Base-by-base conservation (phyloP, 2,329 filamentous ascomycete genomes). In the Epichloe gansuensis region DNA sequence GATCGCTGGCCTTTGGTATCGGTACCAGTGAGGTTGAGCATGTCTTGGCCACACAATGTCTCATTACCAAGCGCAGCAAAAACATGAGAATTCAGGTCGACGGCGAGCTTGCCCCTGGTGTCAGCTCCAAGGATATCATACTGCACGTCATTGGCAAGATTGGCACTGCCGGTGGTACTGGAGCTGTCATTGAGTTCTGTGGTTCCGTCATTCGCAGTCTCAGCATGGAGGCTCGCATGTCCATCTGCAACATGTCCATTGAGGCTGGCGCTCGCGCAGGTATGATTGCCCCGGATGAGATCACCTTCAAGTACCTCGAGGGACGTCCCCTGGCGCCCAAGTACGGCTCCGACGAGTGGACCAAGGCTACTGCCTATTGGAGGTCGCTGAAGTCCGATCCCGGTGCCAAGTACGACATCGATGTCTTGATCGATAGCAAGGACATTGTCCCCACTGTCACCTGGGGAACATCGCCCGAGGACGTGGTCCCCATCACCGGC, bases 191-290 rank as follows among this genome's bases (percentile, higher is more conserved):
- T 63, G 93, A 98, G 74, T 98, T 91, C 75, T 95, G 90, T 66
- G 93, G 93, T 55, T 95, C 91, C 50, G 88, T 93, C 56, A 96
- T 98, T 66, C 83, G 89, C 61, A 74, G 72, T 56, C 76, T 97
- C 62, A 95, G 88, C 70, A 95, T 98, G 81, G 93, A 97, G 72
- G 93, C 91, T 44, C 83, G 93, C 60, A 97, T 98, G 93, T 96
- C 91, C 57, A 95, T 98, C 68, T 97, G 93, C 76, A 98, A 98
- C 75, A 97, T 97, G 93, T 90, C 91, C 13, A 96, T 97, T 61
- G 93, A 98, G 75, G 93, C 79, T 60, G 93, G 93, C 70, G 93
- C 93, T 47, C 81, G 93, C 72, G 91, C 91, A 55, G 93, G 93
- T 60, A 95, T 98, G 90, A 85, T 98, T 55, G 93, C 93, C 9